phyloP scores from a whole-genome alignment of 768 basidiomycete genomes.

The Lactarius pseudohatsudake region DNA sequence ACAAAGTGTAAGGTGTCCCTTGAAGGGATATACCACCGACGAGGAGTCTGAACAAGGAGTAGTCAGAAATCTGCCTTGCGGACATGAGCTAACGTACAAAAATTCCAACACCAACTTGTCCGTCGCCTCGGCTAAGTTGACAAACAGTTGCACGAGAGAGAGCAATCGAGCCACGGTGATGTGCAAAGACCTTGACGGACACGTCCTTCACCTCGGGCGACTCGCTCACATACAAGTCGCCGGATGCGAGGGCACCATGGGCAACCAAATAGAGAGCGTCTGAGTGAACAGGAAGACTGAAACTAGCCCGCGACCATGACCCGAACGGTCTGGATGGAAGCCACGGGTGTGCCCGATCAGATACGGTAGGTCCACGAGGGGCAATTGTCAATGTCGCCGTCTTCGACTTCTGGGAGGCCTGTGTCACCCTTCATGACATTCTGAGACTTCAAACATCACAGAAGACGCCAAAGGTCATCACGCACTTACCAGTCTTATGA shows the following conservation, averaged over 20 bases:
- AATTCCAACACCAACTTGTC: slow-evolving; percentile 40
- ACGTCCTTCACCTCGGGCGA: slow-evolving; percentile 28
- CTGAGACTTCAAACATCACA: not conserved
- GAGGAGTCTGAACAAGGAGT: slow-evolving; percentile 24
- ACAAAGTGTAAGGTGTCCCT: slow-evolving; percentile 34
- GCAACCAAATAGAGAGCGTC: slow-evolving; percentile 37
- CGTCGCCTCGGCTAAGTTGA: slow-evolving; percentile 32
- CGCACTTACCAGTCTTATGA: slow-evolving; percentile 13
- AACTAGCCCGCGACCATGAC: slow-evolving; percentile 31
- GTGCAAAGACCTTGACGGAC: slow-evolving; percentile 36
- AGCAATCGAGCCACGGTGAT: slow-evolving; percentile 32
- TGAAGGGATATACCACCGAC: slow-evolving; percentile 8
- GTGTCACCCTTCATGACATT: slow-evolving; percentile 4
- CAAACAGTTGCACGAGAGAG: slow-evolving; percentile 38
- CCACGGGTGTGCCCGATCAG: slow-evolving; percentile 30
- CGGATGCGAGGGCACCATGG: slow-evolving; percentile 33
- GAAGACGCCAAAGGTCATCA: slow-evolving; percentile 24
- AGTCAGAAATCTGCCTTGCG: not conserved
- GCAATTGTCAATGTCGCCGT: slow-evolving; percentile 5
- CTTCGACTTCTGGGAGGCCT: not conserved
- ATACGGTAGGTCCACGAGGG: slow-evolving; percentile 5
- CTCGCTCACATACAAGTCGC: slow-evolving; percentile 15
- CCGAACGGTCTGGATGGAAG: slow-evolving; percentile 24
- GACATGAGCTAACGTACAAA: slow-evolving; percentile 35
- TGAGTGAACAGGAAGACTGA: slow-evolving; percentile 36